Evolutionary conservation across 352 stramenopile genomes (phyloP), one percentile per base, ranked within the genome.

Genomic region (Ophiocytium majus): DNA sequence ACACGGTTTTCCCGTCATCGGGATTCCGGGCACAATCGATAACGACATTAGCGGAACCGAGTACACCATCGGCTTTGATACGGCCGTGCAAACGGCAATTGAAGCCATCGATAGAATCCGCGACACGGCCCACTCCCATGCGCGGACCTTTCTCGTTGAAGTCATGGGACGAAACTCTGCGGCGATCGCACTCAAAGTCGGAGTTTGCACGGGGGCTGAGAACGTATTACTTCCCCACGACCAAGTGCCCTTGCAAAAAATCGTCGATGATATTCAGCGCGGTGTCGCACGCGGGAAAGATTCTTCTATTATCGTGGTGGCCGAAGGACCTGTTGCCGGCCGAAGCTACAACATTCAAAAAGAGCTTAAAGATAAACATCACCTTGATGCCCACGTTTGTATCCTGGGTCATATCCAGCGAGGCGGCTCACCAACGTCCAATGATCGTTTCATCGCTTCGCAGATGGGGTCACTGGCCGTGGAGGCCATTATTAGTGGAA

Each of bases 21-120:
- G 57, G 28, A 71, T 71, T 28, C 57, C 57, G 28, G 57, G 57
- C 57, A 71, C 57, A 23, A 71, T 71, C 57, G 57, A 71, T 71
- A 71, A 71, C 28, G 57, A 71, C 28, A 71, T 71, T 71, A 23
- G 19, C 57, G 57, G 57, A 71, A 71, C 57, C 57, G 57, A 71
- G 57, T 71, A 71, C 57, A 71, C 57, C 57, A 71, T 71, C 57
- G 57, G 57, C 28, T 71, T 71, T 71, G 57, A 71, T 71, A 71
- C 57, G 57, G 57, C 57, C 57, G 57, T 71, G 23, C 57, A 71
- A 28, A 71, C 57, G 19, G 57, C 57, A 28, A 71, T 71, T 28
- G 57, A 71, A 71, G 57, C 57, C 19, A 28, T 71, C 28, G 57
- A 71, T 71, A 71, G 57, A 71, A 71, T 71, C 57, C 57, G 57